Conservation (phyloP, 345 rosid genomes). For the Barbarea vulgaris region DNA sequence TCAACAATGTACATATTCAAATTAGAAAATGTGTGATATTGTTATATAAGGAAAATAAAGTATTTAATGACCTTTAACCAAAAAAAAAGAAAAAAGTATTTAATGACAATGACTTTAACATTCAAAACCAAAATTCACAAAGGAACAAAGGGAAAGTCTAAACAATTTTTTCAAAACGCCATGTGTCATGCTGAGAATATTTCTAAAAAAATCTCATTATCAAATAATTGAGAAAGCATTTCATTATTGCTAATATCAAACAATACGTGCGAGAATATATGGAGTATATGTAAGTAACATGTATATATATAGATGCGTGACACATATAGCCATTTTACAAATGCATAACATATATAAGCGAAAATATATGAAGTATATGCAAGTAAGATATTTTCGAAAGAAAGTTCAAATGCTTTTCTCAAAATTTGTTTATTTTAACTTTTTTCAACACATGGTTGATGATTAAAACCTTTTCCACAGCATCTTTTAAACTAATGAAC, state of each 20-base stretch:
- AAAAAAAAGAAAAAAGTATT: too few relatives aligned
- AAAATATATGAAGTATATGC: not conserved
- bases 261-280: too few relatives aligned
- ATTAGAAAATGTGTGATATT: too few relatives aligned
- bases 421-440: not conserved
- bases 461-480: conserved; percentile 7
- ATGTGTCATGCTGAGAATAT: not conserved
- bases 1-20: too few relatives aligned
- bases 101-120: not conserved
- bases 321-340: not conserved
- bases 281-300: not conserved
- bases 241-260: not conserved
- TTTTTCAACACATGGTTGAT: not conserved
- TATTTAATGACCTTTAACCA: too few relatives aligned
- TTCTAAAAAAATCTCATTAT: not conserved
- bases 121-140: not conserved
- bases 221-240: not conserved
- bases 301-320: not conserved
- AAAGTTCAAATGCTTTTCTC: not conserved
- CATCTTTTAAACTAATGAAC: conserved; percentile 3
- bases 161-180: not conserved
- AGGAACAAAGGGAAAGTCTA: not conserved
- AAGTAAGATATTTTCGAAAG: not conserved
- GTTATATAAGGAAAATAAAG: too few relatives aligned
- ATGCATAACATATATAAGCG: not conserved